Percentiles rank a stretch among this genome's conserved stretches.
Conservation (phyloP, 2,329 filamentous ascomycete species). For the Penicillium hordei region DNA sequence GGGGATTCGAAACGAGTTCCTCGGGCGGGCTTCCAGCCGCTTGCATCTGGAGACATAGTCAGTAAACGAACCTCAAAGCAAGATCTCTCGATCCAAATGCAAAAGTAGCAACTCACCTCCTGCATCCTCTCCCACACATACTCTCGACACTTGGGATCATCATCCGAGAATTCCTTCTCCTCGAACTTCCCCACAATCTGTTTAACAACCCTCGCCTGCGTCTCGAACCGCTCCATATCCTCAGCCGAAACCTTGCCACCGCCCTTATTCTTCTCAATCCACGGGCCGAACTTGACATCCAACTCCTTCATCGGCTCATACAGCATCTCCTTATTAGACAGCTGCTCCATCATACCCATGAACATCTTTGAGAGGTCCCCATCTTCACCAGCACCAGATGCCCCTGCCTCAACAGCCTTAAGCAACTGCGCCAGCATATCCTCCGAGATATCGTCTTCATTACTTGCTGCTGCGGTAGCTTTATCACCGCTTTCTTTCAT, state of each 20-base stretch:
- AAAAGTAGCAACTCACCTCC: conserved; percentile 62
- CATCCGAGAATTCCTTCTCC: conserved; percentile 74
- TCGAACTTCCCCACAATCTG: conserved; percentile 93
- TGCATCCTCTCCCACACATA: conserved; percentile 98
- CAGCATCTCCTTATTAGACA: conserved; percentile 96
- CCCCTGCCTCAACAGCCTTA: conserved; percentile 75
- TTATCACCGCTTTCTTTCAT: conserved; percentile 88
- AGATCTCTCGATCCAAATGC: not conserved
- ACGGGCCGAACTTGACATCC: conserved; percentile 84
- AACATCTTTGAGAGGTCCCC: conserved; percentile 94
- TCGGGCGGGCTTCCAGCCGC: conserved; percentile 83
- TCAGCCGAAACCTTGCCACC: conserved; percentile 60
- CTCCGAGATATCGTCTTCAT: conserved; percentile 64
- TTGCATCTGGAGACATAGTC: conserved; percentile 76
- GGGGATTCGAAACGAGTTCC: conserved; percentile 66
- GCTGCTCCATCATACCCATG: conserved; percentile 97
- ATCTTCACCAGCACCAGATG: conserved; percentile 60
- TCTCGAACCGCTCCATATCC: conserved; percentile 76
- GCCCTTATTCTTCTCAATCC: conserved; percentile 75
- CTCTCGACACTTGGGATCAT: conserved; percentile 76
- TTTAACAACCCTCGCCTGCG: conserved; percentile 73
- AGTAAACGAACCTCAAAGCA: conserved; percentile 2
- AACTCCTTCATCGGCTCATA: conserved; percentile 99
- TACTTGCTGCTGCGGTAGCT: conserved; percentile 69
- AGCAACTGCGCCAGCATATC: conserved; percentile 91